Percentiles rank a stretch among this genome's conserved stretches.
Conservation (phyloP, 2,329 filamentous ascomycete genomes). For the Trichoderma guizhouense region DNA sequence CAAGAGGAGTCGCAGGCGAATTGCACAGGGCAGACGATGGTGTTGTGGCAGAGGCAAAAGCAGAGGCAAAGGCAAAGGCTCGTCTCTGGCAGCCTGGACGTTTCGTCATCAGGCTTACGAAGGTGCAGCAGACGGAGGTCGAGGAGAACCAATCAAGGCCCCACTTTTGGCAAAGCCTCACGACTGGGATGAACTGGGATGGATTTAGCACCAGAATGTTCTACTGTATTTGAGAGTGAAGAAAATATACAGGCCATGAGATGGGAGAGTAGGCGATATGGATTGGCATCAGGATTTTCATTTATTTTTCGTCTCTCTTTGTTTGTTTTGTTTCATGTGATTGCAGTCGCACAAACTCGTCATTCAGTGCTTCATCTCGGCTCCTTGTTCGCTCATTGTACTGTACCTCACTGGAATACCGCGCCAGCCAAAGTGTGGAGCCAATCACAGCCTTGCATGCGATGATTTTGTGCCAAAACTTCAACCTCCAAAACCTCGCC, state of each 20-base stretch:
- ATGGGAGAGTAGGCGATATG: neutral
- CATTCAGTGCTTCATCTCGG: neutral
- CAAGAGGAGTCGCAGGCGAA: neutral
- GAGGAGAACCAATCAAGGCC: conserved; percentile 6
- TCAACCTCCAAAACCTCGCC: neutral
- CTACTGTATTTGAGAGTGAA: neutral
- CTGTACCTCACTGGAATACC: neutral
- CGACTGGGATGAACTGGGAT: neutral
- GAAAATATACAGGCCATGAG: neutral
- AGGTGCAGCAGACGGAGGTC: conserved; percentile 6
- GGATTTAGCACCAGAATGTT: neutral
- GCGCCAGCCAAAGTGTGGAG: conserved; percentile 4
- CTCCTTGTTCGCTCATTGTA: neutral
- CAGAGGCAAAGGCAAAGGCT: neutral
- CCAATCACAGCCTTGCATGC: conserved; percentile 20
- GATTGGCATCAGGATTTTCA: neutral
- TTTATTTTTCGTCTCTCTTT: neutral
- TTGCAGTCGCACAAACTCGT: neutral
- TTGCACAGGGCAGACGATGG: neutral
- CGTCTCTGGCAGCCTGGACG: conserved; percentile 7
- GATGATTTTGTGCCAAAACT: conserved; percentile 19
- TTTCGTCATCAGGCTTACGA: conserved; percentile 21
- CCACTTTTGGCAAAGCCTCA: conserved; percentile 12
- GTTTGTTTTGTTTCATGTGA: neutral
- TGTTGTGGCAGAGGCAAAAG: conserved; percentile 2